phyloP scores from a whole-genome alignment of 2,329 filamentous ascomycete species.

The Ascochyta koolunga region DNA sequence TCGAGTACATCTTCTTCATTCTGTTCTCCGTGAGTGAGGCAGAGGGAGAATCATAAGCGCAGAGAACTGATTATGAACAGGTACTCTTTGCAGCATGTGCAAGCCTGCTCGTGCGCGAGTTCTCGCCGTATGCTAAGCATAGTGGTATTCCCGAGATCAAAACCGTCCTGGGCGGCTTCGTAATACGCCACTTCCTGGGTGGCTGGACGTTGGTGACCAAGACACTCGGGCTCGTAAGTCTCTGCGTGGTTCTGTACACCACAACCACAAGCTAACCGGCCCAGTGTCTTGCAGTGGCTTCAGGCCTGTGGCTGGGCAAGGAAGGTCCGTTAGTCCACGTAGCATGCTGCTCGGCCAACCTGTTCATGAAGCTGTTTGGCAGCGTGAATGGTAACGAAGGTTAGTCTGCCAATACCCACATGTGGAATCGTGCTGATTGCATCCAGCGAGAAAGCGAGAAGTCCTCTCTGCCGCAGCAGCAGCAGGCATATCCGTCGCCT shows the following conservation, averaged over 20 bases:
- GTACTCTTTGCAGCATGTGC: constrained; percentile 78
- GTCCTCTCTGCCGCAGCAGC: constrained; percentile 91
- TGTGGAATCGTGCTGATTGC: neutral
- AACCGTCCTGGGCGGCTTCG: constrained; percentile 90
- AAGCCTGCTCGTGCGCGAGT: constrained; percentile 79
- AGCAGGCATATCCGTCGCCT: constrained; percentile 90
- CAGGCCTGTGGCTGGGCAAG: constrained; percentile 95
- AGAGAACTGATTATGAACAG: constrained; percentile 52
- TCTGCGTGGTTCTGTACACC: neutral
- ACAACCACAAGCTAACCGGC: constrained; percentile 23
- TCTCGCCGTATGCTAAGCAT: constrained; percentile 87
- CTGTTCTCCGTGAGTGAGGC: constrained; percentile 72
- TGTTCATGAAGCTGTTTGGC: constrained; percentile 88
- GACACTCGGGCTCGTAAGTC: constrained; percentile 78
- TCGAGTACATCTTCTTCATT: constrained; percentile 88
- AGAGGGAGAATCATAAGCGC: neutral
- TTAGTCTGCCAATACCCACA: constrained; percentile 44
- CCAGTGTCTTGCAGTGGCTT: constrained; percentile 86
- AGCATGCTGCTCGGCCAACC: constrained; percentile 92
- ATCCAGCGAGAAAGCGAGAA: constrained; percentile 83
- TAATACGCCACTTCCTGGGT: constrained; percentile 86
- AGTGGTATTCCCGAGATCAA: constrained; percentile 98
- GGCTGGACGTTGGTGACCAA: constrained; percentile 89
- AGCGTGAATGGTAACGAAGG: constrained; percentile 87
- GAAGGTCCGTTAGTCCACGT: constrained; percentile 96